Evolutionary conservation across 148 eudicot genomes (phyloP).

Genomic region (Vaccinium corymbosum): DNA sequence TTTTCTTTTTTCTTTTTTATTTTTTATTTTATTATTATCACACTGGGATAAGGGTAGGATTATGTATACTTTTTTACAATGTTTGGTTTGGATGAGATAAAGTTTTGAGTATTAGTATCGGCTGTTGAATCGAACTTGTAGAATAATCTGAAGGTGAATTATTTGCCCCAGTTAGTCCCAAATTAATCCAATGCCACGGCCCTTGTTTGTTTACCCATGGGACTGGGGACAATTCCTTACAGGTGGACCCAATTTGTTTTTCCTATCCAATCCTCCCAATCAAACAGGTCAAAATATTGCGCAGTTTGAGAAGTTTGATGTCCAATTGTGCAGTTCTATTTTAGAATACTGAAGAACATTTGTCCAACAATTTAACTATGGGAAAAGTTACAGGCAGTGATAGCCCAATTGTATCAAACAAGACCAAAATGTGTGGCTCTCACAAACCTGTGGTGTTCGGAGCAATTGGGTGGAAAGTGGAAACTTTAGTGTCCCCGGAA

Average conservation of each 20-base stretch:
- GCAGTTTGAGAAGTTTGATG: conserved; percentile 5
- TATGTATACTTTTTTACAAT: too few relatives aligned
- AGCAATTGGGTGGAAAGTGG: background rate
- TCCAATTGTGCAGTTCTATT: background rate
- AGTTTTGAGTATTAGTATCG: background rate
- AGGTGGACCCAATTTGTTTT: too few relatives aligned
- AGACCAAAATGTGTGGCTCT: too few relatives aligned
- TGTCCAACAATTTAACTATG: too few relatives aligned
- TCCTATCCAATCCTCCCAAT: background rate
- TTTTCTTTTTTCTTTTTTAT: too few relatives aligned
- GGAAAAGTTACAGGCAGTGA: background rate
- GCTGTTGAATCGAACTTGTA: background rate
- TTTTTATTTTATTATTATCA: too few relatives aligned
- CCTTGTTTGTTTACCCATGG: background rate
- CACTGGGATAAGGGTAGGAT: too few relatives aligned
- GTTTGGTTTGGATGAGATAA: too few relatives aligned
- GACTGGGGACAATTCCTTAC: background rate
- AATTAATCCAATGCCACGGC: too few relatives aligned
- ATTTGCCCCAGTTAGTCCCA: too few relatives aligned
- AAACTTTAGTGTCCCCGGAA: background rate
- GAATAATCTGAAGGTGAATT: background rate
- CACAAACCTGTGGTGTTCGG: background rate
- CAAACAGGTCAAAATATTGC: background rate
- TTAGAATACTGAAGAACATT: background rate
- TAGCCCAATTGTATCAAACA: background rate